Base-by-base conservation (phyloP, 331 rosid genomes). In the Quercus phellos region DNA sequence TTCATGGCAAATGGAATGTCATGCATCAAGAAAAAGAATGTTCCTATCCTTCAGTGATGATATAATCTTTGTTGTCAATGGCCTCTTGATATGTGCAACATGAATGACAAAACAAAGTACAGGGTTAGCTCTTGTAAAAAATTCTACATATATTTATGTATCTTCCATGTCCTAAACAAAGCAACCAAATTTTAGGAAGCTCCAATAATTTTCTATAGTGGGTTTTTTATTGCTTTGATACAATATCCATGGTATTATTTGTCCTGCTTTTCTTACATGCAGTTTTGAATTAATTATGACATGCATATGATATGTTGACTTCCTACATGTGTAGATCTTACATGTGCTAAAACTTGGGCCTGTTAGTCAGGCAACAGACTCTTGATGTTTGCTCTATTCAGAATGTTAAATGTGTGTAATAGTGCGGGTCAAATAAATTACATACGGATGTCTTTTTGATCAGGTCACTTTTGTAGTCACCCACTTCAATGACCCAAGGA, bases 401-500 rank as follows among this genome's bases (percentile, higher is more conserved):
- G 68, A 51, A 72, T 68, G 50, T 46, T 76, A 66, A 68, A 29
- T 76, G 60, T 54, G 54, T 78, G 46, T 51, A 64, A 19, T 26
- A 4, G 17, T 14, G 19, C 38, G 61, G 68, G 74, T 82, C 76
- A 76, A 68, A 17, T 77, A 83, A 38, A 59, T 66, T 64, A 56
- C 60, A 24, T 29, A 18, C 61, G 77, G 18, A 3, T 30, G 53
- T 73, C 68, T 81, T 81, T 66, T 85, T 80, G 72, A 70, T 73
- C 70, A 92, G 98, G 93, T 94, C 68, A 92, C 98, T 78, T 94
- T 94, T 83, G 88, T 92, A 50, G 98, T 94, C 53, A 84, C 93
- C 18, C 97, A 94, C 84, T 92, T 94, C 95, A 92, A 92, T 30
- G 97, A 94, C 75, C 87, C 94, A 76, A 90, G 98, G 81, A 90